phyloP scores from a whole-genome alignment of 148 eudicot species.

The Silene latifolia region DNA sequence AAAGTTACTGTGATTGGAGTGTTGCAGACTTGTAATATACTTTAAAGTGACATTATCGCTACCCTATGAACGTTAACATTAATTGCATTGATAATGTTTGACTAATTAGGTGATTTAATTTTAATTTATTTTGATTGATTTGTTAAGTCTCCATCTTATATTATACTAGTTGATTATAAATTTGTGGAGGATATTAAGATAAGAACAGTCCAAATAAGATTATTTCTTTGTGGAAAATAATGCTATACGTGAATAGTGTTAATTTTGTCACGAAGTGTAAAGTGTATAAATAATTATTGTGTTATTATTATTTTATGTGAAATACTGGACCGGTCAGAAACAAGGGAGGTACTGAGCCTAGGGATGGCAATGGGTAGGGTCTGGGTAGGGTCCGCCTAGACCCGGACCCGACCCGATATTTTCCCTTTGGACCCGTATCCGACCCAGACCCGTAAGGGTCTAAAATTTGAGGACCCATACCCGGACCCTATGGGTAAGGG shows the following conservation, averaged over 20 bases:
- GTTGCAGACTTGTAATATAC: too few relatives aligned
- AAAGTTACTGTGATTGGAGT: too few relatives aligned
- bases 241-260: neutral
- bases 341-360: neutral
- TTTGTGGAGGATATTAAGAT: slow-evolving; percentile 1
- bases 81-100: neutral
- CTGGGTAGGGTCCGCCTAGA: too few relatives aligned
- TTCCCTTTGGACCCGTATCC: too few relatives aligned
- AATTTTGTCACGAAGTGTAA: neutral
- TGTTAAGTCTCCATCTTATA: neutral
- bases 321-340: slow-evolving; percentile 10
- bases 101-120: neutral
- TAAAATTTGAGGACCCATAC: too few relatives aligned
- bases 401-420: too few relatives aligned
- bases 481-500: too few relatives aligned
- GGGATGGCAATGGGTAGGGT: too few relatives aligned
- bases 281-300: neutral
- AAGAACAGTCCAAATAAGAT: neutral
- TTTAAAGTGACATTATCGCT: too few relatives aligned
- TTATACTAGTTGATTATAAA: too few relatives aligned
- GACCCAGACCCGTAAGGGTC: too few relatives aligned
- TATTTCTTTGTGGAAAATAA: neutral
- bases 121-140: neutral
- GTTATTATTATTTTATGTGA: neutral
- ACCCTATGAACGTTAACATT: neutral